Evolutionary conservation across 768 basidiomycete genomes (phyloP), one percentile per base, ranked within the genome.

Genomic region (Panaeolus papilionaceus): DNA sequence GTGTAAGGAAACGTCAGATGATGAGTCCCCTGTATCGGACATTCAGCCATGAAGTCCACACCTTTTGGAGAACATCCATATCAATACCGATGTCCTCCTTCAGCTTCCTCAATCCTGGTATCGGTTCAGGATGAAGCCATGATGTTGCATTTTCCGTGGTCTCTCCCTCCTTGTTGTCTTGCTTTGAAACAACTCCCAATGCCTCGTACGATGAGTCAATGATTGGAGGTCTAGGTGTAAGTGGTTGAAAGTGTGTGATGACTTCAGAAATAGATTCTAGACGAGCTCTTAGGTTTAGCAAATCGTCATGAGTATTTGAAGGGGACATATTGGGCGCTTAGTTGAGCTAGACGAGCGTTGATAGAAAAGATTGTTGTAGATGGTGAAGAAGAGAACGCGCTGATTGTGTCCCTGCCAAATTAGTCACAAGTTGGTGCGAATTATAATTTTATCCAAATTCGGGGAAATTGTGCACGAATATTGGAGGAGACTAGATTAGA

Each of bases 61-160:
- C 85, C 80, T 85, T 84, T 54, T 83, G 77, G 38, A 86, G 68
- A 0, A 80, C 78, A 64, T 83, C 81, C 11, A 85, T 72, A 67
- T 86, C 85, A 26, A 84, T 73, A 65, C 80, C 81, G 9, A 86
- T 78, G 6, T 79, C 77, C 44, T 86, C 84, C 40, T 78, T 78
- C 14, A 86, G 77, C 68, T 82, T 84, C 70, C 81, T 84, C 0
- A 85, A 74, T 0, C 85, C 85, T 42, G 83, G 82, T 18, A 85
- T 77, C 11, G 54, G 54, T 10, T 58, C 54, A 4, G 54, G 49
- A 76, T 75, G 58, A 76, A 75, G 37, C 82, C 82, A 58, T 80
- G 81, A 38, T 82, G 81, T 16, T 80, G 68, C 82, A 33, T 76
- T 79, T 28, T 83, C 82, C 38, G 84, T 83, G 16, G 67, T 68